Percentiles rank a stretch among this genome's conserved stretches.
Evolutionary conservation across 2,329 filamentous ascomycete species (phyloP).

Genomic region (Rhynchosporium secalis): DNA sequence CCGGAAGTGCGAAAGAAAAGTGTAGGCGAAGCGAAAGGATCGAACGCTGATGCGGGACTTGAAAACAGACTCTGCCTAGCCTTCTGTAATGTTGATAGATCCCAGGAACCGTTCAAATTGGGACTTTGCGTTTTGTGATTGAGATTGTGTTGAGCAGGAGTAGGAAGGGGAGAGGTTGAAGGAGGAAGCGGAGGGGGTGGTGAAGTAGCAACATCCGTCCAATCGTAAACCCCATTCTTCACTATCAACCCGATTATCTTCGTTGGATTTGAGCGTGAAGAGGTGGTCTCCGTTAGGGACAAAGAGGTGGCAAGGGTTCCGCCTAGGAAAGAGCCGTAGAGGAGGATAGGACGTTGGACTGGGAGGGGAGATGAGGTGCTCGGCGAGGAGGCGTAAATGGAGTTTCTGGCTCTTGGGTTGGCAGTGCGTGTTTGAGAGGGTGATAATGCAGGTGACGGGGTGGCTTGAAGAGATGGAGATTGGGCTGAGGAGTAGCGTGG

Average conservation of each 20-base stretch:
- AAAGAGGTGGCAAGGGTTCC: conserved; percentile 57
- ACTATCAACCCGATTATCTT: conserved; percentile 53
- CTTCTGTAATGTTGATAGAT: conserved; percentile 27
- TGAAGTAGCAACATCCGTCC: conserved; percentile 58
- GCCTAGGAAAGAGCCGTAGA: conserved; percentile 60
- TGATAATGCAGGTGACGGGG: neutral
- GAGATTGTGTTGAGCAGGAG: neutral
- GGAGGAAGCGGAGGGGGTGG: neutral
- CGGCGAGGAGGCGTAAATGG: conserved; percentile 37
- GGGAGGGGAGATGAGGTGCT: neutral
- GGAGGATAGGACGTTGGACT: conserved; percentile 33
- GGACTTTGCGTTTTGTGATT: neutral
- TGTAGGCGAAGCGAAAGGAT: conserved; percentile 58
- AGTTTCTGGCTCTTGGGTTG: conserved; percentile 25
- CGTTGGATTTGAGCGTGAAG: conserved; percentile 41
- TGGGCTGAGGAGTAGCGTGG: conserved; percentile 14
- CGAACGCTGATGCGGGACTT: conserved; percentile 53
- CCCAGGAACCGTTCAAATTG: conserved; percentile 20
- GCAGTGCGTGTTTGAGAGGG: too few relatives aligned
- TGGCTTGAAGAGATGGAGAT: conserved; percentile 1
- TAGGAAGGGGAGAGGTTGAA: too few relatives aligned
- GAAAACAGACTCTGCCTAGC: conserved; percentile 51
- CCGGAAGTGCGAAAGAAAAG: conserved; percentile 59
- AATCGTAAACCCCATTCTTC: conserved; percentile 64
- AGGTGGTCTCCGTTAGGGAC: conserved; percentile 55